phyloP scores from a whole-genome alignment of 371 early-diverging fungal genomes.

The Haplosporangium sp. region DNA sequence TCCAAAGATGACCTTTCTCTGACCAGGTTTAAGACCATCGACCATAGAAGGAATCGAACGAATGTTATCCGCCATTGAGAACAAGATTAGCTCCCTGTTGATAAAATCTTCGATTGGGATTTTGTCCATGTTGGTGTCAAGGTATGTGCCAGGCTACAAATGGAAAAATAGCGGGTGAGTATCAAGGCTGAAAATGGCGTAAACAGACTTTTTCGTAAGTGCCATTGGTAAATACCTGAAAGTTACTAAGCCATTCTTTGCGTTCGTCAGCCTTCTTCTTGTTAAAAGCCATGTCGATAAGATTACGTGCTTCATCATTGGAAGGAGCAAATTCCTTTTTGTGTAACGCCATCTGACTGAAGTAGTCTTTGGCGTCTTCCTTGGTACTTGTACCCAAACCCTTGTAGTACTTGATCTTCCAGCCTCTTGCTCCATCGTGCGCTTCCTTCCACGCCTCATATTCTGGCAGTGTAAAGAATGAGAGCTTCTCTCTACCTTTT shows the following conservation, averaged over 20 bases:
- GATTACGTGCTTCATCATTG: slow-evolving; percentile 76
- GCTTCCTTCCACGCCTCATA: slow-evolving; percentile 92
- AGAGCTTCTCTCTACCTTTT: slow-evolving; percentile 70
- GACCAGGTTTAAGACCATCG: slow-evolving; percentile 99
- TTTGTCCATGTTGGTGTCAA: slow-evolving; percentile 86
- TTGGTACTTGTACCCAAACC: slow-evolving; percentile 98
- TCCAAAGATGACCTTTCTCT: slow-evolving; percentile 97
- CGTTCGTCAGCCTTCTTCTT: slow-evolving; percentile 97
- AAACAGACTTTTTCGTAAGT: too few species aligned
- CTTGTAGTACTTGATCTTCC: slow-evolving; percentile 98
- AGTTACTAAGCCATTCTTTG: slow-evolving; percentile 96
- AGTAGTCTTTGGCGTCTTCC: slow-evolving; percentile 97
- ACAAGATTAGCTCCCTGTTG: slow-evolving; percentile 98
- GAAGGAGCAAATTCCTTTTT: slow-evolving; percentile 86
- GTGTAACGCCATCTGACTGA: slow-evolving; percentile 85
- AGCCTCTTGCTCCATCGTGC: slow-evolving; percentile 76
- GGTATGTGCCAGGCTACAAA: slow-evolving; percentile 88
- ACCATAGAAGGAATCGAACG: slow-evolving; percentile 98
- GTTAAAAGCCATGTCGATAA: slow-evolving; percentile 99
- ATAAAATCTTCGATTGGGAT: slow-evolving; percentile 97
- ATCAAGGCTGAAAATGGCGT: not conserved
- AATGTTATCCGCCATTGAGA: slow-evolving; percentile 97
- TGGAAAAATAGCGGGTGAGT: not conserved
- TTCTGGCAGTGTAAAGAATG: slow-evolving; percentile 98
- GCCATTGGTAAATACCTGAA: slow-evolving; percentile 63